Base-by-base conservation (phyloP, 352 stramenopile genomes). In the Thraustochytrium striatum region DNA sequence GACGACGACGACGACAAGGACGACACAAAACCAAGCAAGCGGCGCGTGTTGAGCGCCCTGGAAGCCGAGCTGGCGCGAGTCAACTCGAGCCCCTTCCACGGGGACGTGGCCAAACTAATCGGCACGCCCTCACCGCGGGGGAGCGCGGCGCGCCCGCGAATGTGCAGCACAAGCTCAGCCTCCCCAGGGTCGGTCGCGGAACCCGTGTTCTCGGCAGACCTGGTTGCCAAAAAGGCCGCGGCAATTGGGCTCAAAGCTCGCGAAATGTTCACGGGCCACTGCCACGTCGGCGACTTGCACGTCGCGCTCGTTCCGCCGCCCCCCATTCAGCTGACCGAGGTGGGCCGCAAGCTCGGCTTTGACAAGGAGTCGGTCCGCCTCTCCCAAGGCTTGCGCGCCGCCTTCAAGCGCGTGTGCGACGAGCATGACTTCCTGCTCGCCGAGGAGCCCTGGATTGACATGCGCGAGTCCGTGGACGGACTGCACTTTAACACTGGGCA, bases 291-390 rank as follows among this genome's bases (percentile, higher is more conserved):
- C 28, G 21, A 70, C 41, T 21, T 70, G 5, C 50, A 52, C 16
- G 41, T 70, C 21, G 19, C 53, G 9, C 5, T 70, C 3, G 32
- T 70, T 21, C 11, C 59, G 35, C 59, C 59, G 0, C 59, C 59
- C 0, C 36, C 21, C 3, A 38, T 70, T n/a, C 59, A 38, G 16
- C 59, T 70, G 13, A 70, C 59, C 8, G 21, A 19, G 16, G 41
- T 70, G 41, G 44, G 35, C 2, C 33, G 38, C 21, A 19, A 52
- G 0, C 59, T 70, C 30, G 59, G 59, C 13, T 70, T 70, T 52
- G 59, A 70, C 2, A 38, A 70, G 38, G 59, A 70, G 41, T 70
- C 59, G 3, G 59, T 70, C 21, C 59, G 59, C 9, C 33, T 70
- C 41, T 52, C 59, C 7, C 25, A 52, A 5, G 59, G 2, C 5